phyloP scores from a whole-genome alignment of 768 basidiomycete genomes.

The Leccinum longicurvipes region DNA sequence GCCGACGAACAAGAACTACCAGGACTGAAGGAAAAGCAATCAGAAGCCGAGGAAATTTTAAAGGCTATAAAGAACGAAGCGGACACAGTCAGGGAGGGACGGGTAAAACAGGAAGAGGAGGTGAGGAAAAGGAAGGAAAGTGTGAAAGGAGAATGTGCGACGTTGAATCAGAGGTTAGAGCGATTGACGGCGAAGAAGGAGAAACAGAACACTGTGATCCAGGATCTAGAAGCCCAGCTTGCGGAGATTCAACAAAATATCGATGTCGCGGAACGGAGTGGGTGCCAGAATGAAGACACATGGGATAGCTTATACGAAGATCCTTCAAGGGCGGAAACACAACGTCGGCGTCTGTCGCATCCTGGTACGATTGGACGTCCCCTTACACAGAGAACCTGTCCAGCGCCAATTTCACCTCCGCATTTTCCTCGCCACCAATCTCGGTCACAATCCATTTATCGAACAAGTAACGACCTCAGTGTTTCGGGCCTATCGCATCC shows the following conservation, averaged over 20 bases:
- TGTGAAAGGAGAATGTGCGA: slow-evolving; percentile 55
- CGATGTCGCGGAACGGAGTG: slow-evolving; percentile 36
- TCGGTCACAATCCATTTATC: slow-evolving; percentile 24
- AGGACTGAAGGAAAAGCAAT: slow-evolving; percentile 39
- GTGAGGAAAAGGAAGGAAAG: slow-evolving; percentile 54
- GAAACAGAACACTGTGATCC: slow-evolving; percentile 51
- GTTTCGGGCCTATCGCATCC: slow-evolving; percentile 13
- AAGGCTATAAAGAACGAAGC: slow-evolving; percentile 41
- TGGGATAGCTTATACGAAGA: slow-evolving; percentile 16
- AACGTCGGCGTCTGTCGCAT: slow-evolving; percentile 25
- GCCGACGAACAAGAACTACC: slow-evolving; percentile 41
- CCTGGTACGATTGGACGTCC: slow-evolving; percentile 30
- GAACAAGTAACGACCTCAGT: slow-evolving; percentile 14
- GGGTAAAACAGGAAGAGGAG: slow-evolving; percentile 47
- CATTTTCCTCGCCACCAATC: slow-evolving; percentile 27
- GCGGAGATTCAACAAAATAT: slow-evolving; percentile 59
- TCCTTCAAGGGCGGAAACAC: slow-evolving; percentile 16
- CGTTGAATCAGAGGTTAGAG: slow-evolving; percentile 61
- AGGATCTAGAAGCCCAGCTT: slow-evolving; percentile 68
- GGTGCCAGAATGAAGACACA: slow-evolving; percentile 13
- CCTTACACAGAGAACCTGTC: slow-evolving; percentile 11
- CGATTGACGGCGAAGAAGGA: slow-evolving; percentile 62
- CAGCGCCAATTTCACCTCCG: slow-evolving; percentile 25
- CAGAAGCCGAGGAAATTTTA: slow-evolving; percentile 41
- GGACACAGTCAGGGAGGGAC: slow-evolving; percentile 40